Base-by-base conservation (phyloP, 768 basidiomycete genomes). In the Auriculariales sp. region DNA sequence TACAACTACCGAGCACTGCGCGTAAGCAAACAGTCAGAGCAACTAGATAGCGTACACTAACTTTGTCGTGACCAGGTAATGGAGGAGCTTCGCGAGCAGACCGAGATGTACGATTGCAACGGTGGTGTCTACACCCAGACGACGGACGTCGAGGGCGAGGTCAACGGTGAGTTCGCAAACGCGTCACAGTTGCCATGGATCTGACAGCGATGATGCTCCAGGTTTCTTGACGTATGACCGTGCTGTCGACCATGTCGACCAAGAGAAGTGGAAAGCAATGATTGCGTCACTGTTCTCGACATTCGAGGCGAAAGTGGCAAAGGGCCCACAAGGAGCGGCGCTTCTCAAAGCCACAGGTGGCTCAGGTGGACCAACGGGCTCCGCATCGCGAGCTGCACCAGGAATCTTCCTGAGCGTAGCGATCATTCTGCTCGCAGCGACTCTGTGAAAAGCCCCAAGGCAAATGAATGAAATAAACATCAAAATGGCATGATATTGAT, bases 91-190 rank as follows among this genome's bases (percentile, higher is more conserved):
- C 39, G 39, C 39, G 39, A 44, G 39, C 39, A 44, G 39, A 44
- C 39, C 6, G 39, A 44, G 39, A 12, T 19, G 39, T 44, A n/a
- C 39, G 39, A 44, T 25, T 44, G 39, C 39, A 44, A 44, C 39
- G 39, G 39, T 25, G 39, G 39, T 10, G 19, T 44, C 39, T 44
- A 44, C 39, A 44, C 39, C 22, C 39, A 44, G 39, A 44, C 39
- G 39, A 44, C 39, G 39, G 39, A 44, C 39, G 39, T 44, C 19
- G 39, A 44, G 39, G 39, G 39, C 39, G 39, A 44, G 22, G 39
- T 44, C 6, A 44, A 44, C 39, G 39, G 31, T 32, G 31, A 7
- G 31, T 32, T n/a, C n/a, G n/a, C 31, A 32, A 32, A 15, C 31
- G 7, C 9, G 9, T 15, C 31, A 32, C 31, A 7, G 7, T 32